Conservation (phyloP, 2,329 filamentous ascomycete genomes). For the Herpotrichia juniperi region DNA sequence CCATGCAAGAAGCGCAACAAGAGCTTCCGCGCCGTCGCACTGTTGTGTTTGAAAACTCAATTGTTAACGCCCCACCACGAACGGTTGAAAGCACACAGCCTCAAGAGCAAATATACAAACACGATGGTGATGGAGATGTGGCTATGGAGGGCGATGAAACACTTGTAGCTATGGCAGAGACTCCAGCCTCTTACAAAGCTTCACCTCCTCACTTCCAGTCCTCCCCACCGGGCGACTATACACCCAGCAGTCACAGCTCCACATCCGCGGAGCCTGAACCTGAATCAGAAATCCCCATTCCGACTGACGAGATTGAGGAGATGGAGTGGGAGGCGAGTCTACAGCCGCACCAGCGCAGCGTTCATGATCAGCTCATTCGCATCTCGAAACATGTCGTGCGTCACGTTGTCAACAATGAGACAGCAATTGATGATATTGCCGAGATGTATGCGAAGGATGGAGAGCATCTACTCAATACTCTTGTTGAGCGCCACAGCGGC, state of each 20-base stretch:
- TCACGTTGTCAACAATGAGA: slow-evolving; percentile 56
- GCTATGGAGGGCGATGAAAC: slow-evolving; percentile 28
- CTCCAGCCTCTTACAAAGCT: slow-evolving; percentile 7
- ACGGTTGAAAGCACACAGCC: slow-evolving; percentile 12
- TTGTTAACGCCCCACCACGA: slow-evolving; percentile 10
- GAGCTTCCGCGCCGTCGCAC: neutral
- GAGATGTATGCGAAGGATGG: slow-evolving; percentile 53
- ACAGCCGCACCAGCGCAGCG: slow-evolving; percentile 45
- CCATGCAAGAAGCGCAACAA: neutral
- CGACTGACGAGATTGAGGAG: slow-evolving; percentile 34
- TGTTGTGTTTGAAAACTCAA: slow-evolving; percentile 3
- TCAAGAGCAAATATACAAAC: neutral
- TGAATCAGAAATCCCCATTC: slow-evolving; percentile 20
- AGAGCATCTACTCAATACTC: slow-evolving; percentile 49
- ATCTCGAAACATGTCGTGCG: slow-evolving; percentile 51
- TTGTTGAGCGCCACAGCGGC: slow-evolving; percentile 48
- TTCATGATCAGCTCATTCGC: slow-evolving; percentile 47
- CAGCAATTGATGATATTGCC: slow-evolving; percentile 50
- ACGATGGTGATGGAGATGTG: slow-evolving; percentile 4
- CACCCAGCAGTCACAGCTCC: slow-evolving; percentile 34
- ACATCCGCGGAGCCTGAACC: slow-evolving; percentile 28
- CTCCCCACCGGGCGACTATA: slow-evolving; percentile 25
- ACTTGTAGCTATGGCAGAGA: slow-evolving; percentile 23
- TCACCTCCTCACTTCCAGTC: slow-evolving; percentile 24
- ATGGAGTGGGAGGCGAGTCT: slow-evolving; percentile 48